Base-by-base conservation (phyloP, 306 rosid genomes). In the Trifolium pratense region DNA sequence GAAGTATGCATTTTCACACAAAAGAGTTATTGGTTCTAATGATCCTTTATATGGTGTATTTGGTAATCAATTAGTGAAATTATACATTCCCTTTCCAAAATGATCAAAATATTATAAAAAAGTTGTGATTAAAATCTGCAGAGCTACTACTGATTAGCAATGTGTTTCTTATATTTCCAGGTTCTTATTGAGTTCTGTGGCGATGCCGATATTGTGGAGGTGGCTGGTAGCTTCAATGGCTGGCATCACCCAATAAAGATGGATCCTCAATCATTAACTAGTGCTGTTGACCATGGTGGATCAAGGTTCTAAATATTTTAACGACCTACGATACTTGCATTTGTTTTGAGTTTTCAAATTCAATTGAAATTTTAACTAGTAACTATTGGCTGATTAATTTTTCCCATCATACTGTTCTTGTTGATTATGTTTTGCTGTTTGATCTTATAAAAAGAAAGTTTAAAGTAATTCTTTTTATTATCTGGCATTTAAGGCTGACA, bases 151-250 rank as follows among this genome's bases (percentile, higher is more conserved):
- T 82, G 77, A 83, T 59, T 59, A 59, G 81, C 39, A 39, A 57
- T 64, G 69, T 65, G 70, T 78, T 57, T 37, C 45, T 68, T 52
- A 45, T 77, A 75, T 78, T 83, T 73, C 66, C 86, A 94, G 98
- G 92, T 91, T 76, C 73, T 79, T 78, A 60, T 94, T 71, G 89
- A 87, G 29, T 94, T 85, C 69, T 48, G 53, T 45, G 86, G 96
- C 17, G 90, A 89, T 39, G 98, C 88, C 77, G 90, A 87, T 73
- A 79, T 58, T 65, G 97, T 94, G 73, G 98, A 94, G 86, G 90
- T 94, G 68, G 81, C 96, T 2, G 97, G 98, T 69, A 91, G 97
- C 87, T 94, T 91, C 89, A 89, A 89, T 55, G 97, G 98, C 75
- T 94, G 98, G 98, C 95, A 91, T 82, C 90, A 89, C 51, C 72